These are phyloP conservation scores for Rhodotorula toruloides DNA, from an alignment of 768 basidiomycete species.

Conservation along the genomic window DNA sequence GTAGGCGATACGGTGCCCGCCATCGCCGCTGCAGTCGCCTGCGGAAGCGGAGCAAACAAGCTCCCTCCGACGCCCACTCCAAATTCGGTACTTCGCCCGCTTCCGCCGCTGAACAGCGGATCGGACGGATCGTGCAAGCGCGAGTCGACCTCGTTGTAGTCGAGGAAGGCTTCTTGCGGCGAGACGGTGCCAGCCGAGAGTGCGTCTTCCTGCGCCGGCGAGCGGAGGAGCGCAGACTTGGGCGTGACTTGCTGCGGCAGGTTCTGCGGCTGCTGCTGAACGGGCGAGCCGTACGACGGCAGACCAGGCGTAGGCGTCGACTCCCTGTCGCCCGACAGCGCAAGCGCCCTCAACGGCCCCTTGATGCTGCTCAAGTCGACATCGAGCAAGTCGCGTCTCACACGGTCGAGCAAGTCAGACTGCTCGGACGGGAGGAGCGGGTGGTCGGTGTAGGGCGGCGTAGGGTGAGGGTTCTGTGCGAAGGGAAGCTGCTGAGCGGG, in stretches of 20 bases:
- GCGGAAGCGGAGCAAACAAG: constrained; percentile 33
- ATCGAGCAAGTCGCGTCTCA: constrained; percentile 29
- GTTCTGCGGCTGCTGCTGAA: neutral
- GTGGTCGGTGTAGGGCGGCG: constrained; percentile 25
- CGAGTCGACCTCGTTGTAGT: constrained; percentile 34
- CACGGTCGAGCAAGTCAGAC: constrained; percentile 30
- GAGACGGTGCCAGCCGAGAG: constrained; percentile 27
- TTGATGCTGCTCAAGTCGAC: constrained; percentile 34
- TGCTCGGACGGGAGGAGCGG: constrained; percentile 33
- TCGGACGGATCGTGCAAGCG: constrained; percentile 15
- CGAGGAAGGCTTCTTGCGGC: constrained; percentile 39
- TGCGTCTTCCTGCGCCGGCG: constrained; percentile 13
- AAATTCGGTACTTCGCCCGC: neutral
- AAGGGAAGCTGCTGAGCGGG: constrained; percentile 6
- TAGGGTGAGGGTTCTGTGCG: neutral
- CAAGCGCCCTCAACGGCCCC: constrained; percentile 24
- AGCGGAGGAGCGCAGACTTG: neutral
- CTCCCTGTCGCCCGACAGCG: constrained; percentile 15
- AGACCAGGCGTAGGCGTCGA: constrained; percentile 18
- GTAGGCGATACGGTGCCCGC: neutral
- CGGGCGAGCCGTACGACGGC: too few species aligned
- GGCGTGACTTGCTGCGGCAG: neutral
- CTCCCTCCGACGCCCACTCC: constrained; percentile 27
- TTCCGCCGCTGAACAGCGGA: neutral
- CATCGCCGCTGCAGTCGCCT: neutral